Conservation (phyloP, 495 filamentous ascomycete genomes). For the Aspergillus mulundensis region DNA sequence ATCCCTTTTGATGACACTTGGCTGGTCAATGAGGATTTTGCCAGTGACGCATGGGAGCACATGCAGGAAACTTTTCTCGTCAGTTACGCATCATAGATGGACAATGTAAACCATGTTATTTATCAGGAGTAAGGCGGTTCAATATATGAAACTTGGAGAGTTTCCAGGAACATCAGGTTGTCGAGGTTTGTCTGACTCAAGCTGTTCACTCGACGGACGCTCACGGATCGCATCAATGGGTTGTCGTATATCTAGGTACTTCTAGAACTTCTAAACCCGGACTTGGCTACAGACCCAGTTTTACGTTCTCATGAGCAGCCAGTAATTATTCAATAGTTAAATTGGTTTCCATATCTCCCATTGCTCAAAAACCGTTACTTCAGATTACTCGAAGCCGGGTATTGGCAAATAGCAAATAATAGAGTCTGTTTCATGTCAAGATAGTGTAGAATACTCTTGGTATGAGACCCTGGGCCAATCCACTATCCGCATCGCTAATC, state of each 20-base stretch:
- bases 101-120: constrained; percentile 43
- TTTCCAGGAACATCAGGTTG: background rate
- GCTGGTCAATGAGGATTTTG: constrained; percentile 21
- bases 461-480: too few species aligned
- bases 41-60: constrained; percentile 28
- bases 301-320: background rate
- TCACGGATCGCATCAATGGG: background rate
- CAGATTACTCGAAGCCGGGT: too few species aligned
- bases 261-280: too few species aligned
- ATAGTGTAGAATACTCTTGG: too few species aligned
- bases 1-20: constrained; percentile 28
- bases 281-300: too few species aligned
- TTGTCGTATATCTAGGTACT: too few species aligned
- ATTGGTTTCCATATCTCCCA: too few species aligned
- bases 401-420: background rate
- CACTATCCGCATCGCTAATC: too few species aligned
- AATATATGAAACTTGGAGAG: background rate
- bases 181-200: too few species aligned
- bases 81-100: constrained; percentile 44
- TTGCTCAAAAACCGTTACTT: too few species aligned
- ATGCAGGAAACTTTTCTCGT: constrained; percentile 31
- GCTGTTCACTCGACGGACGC: too few species aligned
- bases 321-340: background rate
- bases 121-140: background rate
- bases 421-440: too few species aligned